phyloP scores from a whole-genome alignment of 208 protist genomes.

The Leishmania turanica region DNA sequence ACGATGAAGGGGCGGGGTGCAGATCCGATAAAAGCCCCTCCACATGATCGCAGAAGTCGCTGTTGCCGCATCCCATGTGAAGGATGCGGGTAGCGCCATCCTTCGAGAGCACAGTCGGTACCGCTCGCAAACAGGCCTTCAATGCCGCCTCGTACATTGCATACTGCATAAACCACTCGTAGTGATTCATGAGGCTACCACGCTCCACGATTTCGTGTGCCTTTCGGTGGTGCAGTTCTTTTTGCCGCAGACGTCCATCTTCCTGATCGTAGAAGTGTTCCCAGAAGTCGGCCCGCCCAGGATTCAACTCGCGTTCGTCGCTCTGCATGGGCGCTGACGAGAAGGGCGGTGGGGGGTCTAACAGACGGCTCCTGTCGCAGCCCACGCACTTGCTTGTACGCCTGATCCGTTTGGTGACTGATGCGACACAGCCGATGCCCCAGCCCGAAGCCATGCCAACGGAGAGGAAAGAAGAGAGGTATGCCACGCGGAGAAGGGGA shows the following conservation, averaged over 20 bases:
- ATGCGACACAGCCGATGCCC: no score
- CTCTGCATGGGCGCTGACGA: conserved; percentile 23
- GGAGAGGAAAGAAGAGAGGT: conserved; percentile 9
- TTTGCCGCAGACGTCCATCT: conserved; percentile 32
- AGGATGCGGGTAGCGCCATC: conserved; percentile 26
- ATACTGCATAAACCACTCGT: conserved; percentile 77
- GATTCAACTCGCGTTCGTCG: conserved; percentile 40
- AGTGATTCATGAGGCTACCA: conserved; percentile 56
- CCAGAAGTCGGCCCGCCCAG: conserved; percentile 55
- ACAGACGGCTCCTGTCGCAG: neutral
- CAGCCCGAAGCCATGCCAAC: neutral
- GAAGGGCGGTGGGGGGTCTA: no score
- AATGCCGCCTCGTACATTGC: conserved; percentile 39
- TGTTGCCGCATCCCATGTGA: conserved; percentile 70
- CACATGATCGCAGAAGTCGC: conserved; percentile 57
- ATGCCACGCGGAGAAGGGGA: neutral
- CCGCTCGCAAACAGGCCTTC: neutral
- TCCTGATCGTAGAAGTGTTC: conserved; percentile 58
- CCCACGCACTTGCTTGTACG: no score
- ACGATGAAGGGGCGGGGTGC: neutral
- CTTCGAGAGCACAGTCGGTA: neutral
- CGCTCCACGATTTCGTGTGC: conserved; percentile 28
- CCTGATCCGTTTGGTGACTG: neutral
- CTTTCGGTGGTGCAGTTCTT: conserved; percentile 38
- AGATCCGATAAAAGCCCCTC: conserved; percentile 7